Evolutionary conservation across 2,329 filamentous ascomycete genomes (phyloP).

Genomic region (Tympanopsis confertula): DNA sequence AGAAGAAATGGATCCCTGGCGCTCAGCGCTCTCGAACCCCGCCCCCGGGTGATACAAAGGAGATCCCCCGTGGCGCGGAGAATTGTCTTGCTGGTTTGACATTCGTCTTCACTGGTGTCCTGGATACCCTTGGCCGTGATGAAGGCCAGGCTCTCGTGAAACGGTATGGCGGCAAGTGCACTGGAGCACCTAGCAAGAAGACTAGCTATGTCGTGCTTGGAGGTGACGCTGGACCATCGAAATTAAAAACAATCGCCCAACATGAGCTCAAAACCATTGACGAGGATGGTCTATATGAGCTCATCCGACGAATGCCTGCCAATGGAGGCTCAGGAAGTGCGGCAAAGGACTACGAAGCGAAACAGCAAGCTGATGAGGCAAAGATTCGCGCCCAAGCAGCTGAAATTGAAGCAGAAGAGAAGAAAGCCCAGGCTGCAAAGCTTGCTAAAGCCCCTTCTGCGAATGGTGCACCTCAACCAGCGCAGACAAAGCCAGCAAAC

Average conservation of each 20-base stretch:
- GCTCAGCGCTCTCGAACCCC: slow-evolving; percentile 32
- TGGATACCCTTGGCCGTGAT: slow-evolving; percentile 50
- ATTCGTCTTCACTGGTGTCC: slow-evolving; percentile 63
- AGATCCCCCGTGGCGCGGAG: slow-evolving; percentile 52
- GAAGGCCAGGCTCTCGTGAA: slow-evolving; percentile 59
- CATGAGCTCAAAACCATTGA: slow-evolving; percentile 57
- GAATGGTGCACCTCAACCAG: slow-evolving; percentile 12
- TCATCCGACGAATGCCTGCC: slow-evolving; percentile 50
- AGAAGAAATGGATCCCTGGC: slow-evolving; percentile 34
- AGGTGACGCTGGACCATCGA: slow-evolving; percentile 58
- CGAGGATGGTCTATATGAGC: slow-evolving; percentile 56
- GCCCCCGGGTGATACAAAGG: slow-evolving; percentile 38
- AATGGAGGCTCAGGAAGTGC: slow-evolving; percentile 61
- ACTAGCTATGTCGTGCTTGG: slow-evolving; percentile 63
- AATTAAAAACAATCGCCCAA: slow-evolving; percentile 54
- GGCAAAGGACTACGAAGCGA: slow-evolving; percentile 50
- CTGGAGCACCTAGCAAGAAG: slow-evolving; percentile 51
- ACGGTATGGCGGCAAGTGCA: slow-evolving; percentile 60
- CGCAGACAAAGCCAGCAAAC: slow-evolving; percentile 21
- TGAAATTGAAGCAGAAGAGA: slow-evolving; percentile 54
- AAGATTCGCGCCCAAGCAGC: slow-evolving; percentile 52
- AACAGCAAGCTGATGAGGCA: slow-evolving; percentile 52
- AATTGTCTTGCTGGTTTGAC: slow-evolving; percentile 61
- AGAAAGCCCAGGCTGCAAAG: slow-evolving; percentile 18
- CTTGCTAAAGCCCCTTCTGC: slow-evolving; percentile 16